Conservation (phyloP, 2,329 filamentous ascomycete species). For the Microsporum audouinii region DNA sequence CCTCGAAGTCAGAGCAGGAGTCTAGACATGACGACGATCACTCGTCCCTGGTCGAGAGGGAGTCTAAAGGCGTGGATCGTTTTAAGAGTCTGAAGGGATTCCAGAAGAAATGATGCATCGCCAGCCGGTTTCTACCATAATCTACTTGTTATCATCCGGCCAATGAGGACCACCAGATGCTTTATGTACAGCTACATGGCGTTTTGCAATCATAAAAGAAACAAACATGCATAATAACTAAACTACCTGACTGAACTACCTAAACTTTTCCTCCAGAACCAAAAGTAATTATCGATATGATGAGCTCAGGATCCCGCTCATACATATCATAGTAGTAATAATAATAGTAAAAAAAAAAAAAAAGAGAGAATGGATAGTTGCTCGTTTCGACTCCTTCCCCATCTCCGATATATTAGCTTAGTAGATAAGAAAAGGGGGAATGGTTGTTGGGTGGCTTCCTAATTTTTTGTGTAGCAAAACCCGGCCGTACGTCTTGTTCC, state of each 20-base stretch:
- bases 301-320: neutral
- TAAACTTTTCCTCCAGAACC: neutral
- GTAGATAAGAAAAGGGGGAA: neutral
- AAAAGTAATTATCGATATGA: neutral
- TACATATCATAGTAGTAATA: neutral
- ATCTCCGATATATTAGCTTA: neutral
- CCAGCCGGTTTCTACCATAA: neutral
- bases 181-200: neutral
- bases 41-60: slow-evolving; percentile 12
- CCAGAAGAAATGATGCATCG: slow-evolving; percentile 15
- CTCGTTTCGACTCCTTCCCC: neutral
- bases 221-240: neutral
- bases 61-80: slow-evolving; percentile 16
- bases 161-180: neutral
- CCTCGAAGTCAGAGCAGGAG: neutral
- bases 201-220: neutral
- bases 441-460: slow-evolving; percentile 5
- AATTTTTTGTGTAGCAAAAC: slow-evolving; percentile 9
- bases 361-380: neutral
- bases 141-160: neutral
- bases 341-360: neutral
- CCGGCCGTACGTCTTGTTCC: slow-evolving; percentile 6
- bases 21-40: slow-evolving; percentile 3
- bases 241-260: neutral
- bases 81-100: slow-evolving; percentile 29